Conservation (phyloP, 2,329 filamentous ascomycete genomes). For the Pestalotiopsis sp. region DNA sequence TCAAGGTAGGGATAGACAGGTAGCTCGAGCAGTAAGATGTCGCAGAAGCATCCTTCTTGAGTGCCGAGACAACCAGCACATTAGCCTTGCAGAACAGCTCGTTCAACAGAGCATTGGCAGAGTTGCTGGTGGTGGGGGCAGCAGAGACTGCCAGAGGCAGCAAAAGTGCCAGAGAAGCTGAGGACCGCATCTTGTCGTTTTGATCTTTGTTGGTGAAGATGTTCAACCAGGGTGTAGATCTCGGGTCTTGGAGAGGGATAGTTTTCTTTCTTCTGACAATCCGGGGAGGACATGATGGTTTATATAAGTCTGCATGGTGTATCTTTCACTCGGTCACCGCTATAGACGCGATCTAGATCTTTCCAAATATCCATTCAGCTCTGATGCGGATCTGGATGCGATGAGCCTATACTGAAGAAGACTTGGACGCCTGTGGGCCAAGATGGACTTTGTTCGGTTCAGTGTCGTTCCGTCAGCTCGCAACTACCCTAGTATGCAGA, state of each 20-base stretch:
- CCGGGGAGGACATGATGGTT: no score
- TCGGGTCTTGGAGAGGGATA: no score
- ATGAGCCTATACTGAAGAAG: no score
- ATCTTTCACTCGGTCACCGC: no score
- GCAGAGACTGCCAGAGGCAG: slow-evolving; percentile 6
- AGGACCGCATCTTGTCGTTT: slow-evolving; percentile 2
- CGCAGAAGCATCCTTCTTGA: slow-evolving; percentile 11
- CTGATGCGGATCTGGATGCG: no score
- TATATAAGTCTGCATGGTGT: no score
- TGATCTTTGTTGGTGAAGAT: not conserved
- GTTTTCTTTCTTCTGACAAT: no score
- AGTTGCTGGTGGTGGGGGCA: slow-evolving; percentile 2
- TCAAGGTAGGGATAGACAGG: slow-evolving; percentile 7
- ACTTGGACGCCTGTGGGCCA: no score
- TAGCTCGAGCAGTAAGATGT: slow-evolving; percentile 17
- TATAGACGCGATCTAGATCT: no score
- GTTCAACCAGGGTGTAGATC: not conserved
- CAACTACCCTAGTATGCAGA: not conserved
- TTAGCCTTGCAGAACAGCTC: slow-evolving; percentile 17
- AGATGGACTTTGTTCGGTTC: no score
- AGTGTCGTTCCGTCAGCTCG: no score
- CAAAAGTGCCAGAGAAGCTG: not conserved
- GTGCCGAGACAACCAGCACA: slow-evolving; percentile 10
- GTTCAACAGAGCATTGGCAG: slow-evolving; percentile 1
- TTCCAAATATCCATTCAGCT: no score